Conservation (phyloP, 257 asterid genomes). For the Fraxinus anomala region DNA sequence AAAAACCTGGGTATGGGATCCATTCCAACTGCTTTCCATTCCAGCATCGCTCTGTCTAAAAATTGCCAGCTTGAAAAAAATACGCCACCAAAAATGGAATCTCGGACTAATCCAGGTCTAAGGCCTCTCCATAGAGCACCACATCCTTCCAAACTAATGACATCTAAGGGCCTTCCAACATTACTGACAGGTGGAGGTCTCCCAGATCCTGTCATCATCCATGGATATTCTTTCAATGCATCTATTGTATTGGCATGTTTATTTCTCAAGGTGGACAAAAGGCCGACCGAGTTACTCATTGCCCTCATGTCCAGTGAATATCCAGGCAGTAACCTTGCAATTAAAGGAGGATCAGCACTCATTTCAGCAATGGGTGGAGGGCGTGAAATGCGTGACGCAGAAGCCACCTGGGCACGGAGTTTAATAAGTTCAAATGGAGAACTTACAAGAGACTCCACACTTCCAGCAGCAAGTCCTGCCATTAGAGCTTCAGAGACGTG, state of each 20-base stretch:
- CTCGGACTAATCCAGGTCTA: slow-evolving; percentile 81
- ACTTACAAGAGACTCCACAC: slow-evolving; percentile 42
- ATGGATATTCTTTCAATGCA: slow-evolving; percentile 83
- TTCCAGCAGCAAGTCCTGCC: slow-evolving; percentile 87
- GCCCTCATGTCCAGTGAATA: slow-evolving; percentile 58
- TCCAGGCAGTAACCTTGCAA: slow-evolving; percentile 65
- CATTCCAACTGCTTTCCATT: slow-evolving; percentile 96
- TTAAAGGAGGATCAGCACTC: slow-evolving; percentile 49
- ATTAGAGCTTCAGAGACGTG: slow-evolving; percentile 71
- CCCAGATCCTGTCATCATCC: slow-evolving; percentile 98
- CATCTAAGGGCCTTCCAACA: slow-evolving; percentile 59
- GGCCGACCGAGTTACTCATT: slow-evolving; percentile 60
- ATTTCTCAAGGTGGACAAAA: slow-evolving; percentile 66
- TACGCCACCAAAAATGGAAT: slow-evolving; percentile 83
- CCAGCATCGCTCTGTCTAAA: slow-evolving; percentile 63
- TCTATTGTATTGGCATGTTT: slow-evolving; percentile 54
- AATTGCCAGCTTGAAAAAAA: slow-evolving; percentile 91
- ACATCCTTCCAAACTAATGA: slow-evolving; percentile 82
- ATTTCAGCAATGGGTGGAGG: slow-evolving; percentile 45
- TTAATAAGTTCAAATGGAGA: slow-evolving; percentile 81
- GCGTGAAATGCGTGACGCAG: slow-evolving; percentile 61
- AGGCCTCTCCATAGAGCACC: slow-evolving; percentile 83
- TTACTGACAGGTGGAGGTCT: slow-evolving; percentile 75
- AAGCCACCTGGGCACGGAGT: slow-evolving; percentile 86
- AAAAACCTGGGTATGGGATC: slow-evolving; percentile 80